These are phyloP conservation scores for Hericium alpestre DNA, from an alignment of 768 basidiomycete species.

Conservation along the genomic window DNA sequence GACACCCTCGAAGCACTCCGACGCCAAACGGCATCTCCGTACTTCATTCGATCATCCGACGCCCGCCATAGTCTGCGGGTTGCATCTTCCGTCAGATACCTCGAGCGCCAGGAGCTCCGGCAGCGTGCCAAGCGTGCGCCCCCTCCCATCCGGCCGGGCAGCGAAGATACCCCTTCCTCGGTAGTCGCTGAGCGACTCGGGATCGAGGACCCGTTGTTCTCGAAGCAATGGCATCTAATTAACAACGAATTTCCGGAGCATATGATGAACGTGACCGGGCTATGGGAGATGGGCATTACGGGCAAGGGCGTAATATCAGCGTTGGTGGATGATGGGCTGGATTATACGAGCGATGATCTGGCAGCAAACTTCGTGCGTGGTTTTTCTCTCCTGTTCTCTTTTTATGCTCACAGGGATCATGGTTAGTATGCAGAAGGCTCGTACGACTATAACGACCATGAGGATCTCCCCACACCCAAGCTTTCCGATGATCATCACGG, in stretches of 20 bases:
- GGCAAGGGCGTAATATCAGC: conserved; percentile 82
- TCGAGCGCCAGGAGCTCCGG: conserved; percentile 55
- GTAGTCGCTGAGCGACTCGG: conserved; percentile 49
- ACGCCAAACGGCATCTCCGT: conserved; percentile 13
- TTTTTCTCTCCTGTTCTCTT: neutral
- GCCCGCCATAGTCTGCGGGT: conserved; percentile 28
- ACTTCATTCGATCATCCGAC: conserved; percentile 29
- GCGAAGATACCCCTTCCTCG: conserved; percentile 25
- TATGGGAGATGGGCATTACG: conserved; percentile 88
- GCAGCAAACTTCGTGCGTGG: conserved; percentile 81
- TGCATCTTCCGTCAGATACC: conserved; percentile 45
- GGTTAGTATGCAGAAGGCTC: conserved; percentile 74
- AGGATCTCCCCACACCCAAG: conserved; percentile 73
- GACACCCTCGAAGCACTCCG: conserved; percentile 38
- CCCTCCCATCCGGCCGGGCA: conserved; percentile 35
- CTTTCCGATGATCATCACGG: conserved; percentile 92
- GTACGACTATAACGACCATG: conserved; percentile 94
- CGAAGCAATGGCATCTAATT: conserved; percentile 88
- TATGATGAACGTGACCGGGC: conserved; percentile 84
- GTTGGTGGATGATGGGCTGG: conserved; percentile 91
- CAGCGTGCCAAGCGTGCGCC: conserved; percentile 68
- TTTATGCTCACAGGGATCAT: neutral
- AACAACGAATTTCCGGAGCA: conserved; percentile 76
- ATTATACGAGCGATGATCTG: conserved; percentile 81
- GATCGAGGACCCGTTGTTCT: conserved; percentile 75